Evolutionary conservation across 192 early-diverging fungal species (phyloP), one percentile per base, ranked within the genome.

Genomic region (Coemansia sp.): DNA sequence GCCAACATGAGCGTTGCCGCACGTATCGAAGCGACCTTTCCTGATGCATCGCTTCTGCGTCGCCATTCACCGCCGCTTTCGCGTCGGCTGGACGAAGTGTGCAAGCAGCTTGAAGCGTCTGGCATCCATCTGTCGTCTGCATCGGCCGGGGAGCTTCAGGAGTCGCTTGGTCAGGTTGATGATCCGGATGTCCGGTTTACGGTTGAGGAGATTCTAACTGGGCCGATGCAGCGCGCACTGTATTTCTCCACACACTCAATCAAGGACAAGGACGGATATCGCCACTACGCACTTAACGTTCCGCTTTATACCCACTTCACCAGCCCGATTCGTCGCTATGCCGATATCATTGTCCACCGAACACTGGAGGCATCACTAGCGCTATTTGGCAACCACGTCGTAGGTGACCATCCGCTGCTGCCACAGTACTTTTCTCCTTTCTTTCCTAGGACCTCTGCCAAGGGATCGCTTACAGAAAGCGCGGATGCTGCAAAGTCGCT

Each of bases 221-320:
- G 38, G 2, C 81, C 74, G 60, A 99, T 99, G 98, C 94, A 95
- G 92, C 95, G 95, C 72, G 98, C 98, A 5, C 82, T 89, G n/a
- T 99, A 99, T 70, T 99, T 99, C 81, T 94, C 91, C 56, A 94
- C 95, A 1, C 94, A 94, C 21, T 89, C 90, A 8, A 71, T 91
- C n/a, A 62, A 85, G 0, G 77, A 84, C 59, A 66, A 73, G 16
- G 74, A 86, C 5, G 74, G 61, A 0, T 97, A 89, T 78, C 74
- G 68, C 32, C 98, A 99, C 87, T 99, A 98, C 75, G 98, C 95
- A 67, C 87, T 99, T 32, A 93, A 94, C 5, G 85, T 87, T 7
- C 86, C 88, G 13, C 94, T 97, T 58, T 99, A 99, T 86, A 99
- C 98, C 9, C 98, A 99, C 72, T 99, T 99, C 67, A 99, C 98